Evolutionary conservation across 2,329 filamentous ascomycete genomes (phyloP).

Genomic region (Coniochaeta sp.): DNA sequence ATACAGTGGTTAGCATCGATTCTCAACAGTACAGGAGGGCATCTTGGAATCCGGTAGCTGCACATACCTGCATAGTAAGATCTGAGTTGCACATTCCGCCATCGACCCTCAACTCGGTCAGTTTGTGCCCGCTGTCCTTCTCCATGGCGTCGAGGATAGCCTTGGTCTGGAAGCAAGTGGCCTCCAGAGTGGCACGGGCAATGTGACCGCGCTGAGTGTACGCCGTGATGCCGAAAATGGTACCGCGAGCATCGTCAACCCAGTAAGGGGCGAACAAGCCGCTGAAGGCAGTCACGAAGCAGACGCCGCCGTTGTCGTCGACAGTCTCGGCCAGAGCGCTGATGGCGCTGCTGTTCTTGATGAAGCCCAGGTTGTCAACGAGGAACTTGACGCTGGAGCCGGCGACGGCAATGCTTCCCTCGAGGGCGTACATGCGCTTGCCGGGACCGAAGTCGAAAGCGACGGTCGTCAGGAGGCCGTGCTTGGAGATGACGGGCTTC

Average conservation of each 20-base stretch:
- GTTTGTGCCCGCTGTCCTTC: slow-evolving; percentile 66
- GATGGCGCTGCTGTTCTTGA: slow-evolving; percentile 38
- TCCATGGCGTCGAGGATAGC: slow-evolving; percentile 77
- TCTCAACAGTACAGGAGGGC: neutral
- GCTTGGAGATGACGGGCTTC: slow-evolving; percentile 70
- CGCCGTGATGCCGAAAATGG: slow-evolving; percentile 71
- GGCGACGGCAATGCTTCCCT: slow-evolving; percentile 71
- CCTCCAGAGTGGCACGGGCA: slow-evolving; percentile 71
- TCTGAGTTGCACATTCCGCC: slow-evolving; percentile 78
- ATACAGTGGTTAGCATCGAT: slow-evolving; percentile 1
- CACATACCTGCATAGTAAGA: slow-evolving; percentile 61
- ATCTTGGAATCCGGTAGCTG: neutral
- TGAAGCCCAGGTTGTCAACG: slow-evolving; percentile 49
- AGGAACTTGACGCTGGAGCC: slow-evolving; percentile 69
- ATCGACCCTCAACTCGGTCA: slow-evolving; percentile 71
- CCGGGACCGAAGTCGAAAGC: slow-evolving; percentile 66
- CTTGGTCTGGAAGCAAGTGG: slow-evolving; percentile 77
- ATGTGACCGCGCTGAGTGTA: slow-evolving; percentile 72
- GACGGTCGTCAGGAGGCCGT: slow-evolving; percentile 70
- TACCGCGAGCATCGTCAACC: slow-evolving; percentile 77
- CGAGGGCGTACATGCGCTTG: slow-evolving; percentile 66
- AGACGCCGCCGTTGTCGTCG: slow-evolving; percentile 65
- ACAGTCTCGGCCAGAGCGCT: slow-evolving; percentile 40
- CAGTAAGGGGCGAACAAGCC: slow-evolving; percentile 78
- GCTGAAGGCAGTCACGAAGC: slow-evolving; percentile 74